A percentile compares a stretch with the other conserved stretches of the same genome.
Conservation (phyloP, 2,329 filamentous ascomycete genomes). For the Aspergillus novoparasiticus region DNA sequence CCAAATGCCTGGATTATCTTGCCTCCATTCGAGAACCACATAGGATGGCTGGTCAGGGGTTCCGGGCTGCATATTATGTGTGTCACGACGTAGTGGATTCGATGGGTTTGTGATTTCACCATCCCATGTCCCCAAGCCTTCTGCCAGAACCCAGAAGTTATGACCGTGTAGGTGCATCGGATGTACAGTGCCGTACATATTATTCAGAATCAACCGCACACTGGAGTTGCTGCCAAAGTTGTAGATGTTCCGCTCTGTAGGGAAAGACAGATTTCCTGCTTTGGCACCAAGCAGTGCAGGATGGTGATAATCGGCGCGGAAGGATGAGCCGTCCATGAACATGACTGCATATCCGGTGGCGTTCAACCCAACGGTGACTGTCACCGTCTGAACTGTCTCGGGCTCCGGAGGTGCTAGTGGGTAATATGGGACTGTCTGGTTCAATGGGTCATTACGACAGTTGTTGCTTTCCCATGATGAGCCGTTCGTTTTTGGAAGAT, state of each 20-base stretch:
- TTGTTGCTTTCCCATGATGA: slow-evolving; percentile 1
- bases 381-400: background rate
- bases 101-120: too few species aligned
- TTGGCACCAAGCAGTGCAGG: background rate
- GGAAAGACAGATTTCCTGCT: background rate
- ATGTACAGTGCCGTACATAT: slow-evolving; percentile 38
- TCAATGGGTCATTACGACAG: slow-evolving; percentile 4
- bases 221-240: background rate
- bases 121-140: slow-evolving; percentile 37
- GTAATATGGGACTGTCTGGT: background rate
- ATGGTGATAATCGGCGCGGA: slow-evolving; percentile 5
- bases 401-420: background rate
- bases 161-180: slow-evolving; percentile 72
- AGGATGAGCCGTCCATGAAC: background rate
- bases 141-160: slow-evolving; percentile 69
- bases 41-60: too few species aligned
- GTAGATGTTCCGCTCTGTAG: background rate
- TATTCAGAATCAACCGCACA: slow-evolving; percentile 2
- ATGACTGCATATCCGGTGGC: background rate
- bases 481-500: too few species aligned
- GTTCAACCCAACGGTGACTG: background rate
- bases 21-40: background rate
- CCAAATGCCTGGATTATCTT: slow-evolving; percentile 12
- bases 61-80: too few species aligned
- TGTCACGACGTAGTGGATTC: slow-evolving; percentile 11